Evolutionary conservation across 768 basidiomycete species (phyloP), one percentile per base, ranked within the genome.

Genomic region (Trametes cinnabarina): DNA sequence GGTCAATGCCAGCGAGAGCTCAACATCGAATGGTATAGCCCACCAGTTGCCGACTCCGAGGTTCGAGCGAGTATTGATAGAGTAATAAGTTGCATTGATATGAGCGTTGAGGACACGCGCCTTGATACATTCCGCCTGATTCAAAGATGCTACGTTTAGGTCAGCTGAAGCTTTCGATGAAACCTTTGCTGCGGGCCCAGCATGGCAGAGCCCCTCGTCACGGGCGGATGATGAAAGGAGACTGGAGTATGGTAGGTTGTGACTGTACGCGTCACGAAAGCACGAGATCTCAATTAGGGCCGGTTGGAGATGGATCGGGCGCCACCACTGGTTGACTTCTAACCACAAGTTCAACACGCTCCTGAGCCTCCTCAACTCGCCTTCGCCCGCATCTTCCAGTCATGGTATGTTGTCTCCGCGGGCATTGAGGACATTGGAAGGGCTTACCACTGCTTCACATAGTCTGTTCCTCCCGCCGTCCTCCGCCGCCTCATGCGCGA

Each of bases 401-500:
- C 47, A 62, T 58, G 61, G 56, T 62, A 51, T 12, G 55, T 40
- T 9, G 7, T 37, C n/a, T 1, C 2, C 20, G 5, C 12, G 23
- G 3, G 1, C 11, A 8, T 12, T 4, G 23, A 15, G 32, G 9
- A 11, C 6, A 28, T 17, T 10, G 9, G 20, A 22, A 50, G 12
- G 20, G 30, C 34, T 28, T 15, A 26, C 14, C 7, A 12, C 12
- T 34, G 8, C 20, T 26, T 11, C 3, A 46, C 6, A 10, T 26
- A 79, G 79, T 73, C 78, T 42, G 68, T 79, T 40, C 64, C 72
- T 22, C 81, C 86, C 57, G 70, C 82, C 56, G 84, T 84, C 40
- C 82, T 92, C 75, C 92, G 94, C 63, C 87, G 91, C 60, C 76
- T 97, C 68, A 89, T 95, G 81, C 86, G 90, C 51, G 94, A 97